Percentiles rank a stretch among this genome's conserved stretches.
Evolutionary conservation across 306 rosid genomes (phyloP).

Genomic region (Senna siamea): DNA sequence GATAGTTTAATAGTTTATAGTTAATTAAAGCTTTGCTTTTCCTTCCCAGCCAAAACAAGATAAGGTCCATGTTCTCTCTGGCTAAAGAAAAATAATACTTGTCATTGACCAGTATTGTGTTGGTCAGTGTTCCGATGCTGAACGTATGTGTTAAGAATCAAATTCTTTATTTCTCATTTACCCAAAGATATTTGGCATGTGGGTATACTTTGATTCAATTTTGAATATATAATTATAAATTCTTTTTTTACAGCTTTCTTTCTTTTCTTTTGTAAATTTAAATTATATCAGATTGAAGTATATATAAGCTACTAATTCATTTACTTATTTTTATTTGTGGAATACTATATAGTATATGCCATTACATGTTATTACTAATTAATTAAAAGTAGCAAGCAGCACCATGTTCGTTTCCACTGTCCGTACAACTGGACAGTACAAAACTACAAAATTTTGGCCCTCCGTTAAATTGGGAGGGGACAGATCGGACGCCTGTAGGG

Average conservation of each 20-base stretch:
- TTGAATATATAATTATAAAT: too few relatives aligned
- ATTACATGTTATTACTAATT: not conserved
- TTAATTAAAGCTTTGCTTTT: slow-evolving; percentile 27
- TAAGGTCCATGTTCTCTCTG: slow-evolving; percentile 24
- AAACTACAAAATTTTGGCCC: not conserved
- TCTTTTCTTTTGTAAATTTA: too few relatives aligned
- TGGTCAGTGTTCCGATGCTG: too few relatives aligned
- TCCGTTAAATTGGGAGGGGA: slow-evolving; percentile 20
- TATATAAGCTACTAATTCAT: too few relatives aligned
- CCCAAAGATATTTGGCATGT: too few relatives aligned
- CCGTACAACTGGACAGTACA: not conserved
- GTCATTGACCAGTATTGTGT: slow-evolving; percentile 5
- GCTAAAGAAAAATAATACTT: slow-evolving; percentile 6
- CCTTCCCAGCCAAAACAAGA: slow-evolving; percentile 40
- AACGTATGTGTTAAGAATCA: not conserved
- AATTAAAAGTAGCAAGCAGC: not conserved
- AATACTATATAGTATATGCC: not conserved
- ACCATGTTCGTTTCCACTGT: not conserved
- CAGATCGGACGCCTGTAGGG: slow-evolving; percentile 27
- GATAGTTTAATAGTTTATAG: slow-evolving; percentile 4
- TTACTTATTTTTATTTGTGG: not conserved
- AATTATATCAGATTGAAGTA: too few relatives aligned
- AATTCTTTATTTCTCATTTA: not conserved
- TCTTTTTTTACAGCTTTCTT: too few relatives aligned
- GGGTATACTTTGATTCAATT: too few relatives aligned